Evolutionary conservation across 164 flowering plant species (phyloP).

Genomic region (Piper longum): DNA sequence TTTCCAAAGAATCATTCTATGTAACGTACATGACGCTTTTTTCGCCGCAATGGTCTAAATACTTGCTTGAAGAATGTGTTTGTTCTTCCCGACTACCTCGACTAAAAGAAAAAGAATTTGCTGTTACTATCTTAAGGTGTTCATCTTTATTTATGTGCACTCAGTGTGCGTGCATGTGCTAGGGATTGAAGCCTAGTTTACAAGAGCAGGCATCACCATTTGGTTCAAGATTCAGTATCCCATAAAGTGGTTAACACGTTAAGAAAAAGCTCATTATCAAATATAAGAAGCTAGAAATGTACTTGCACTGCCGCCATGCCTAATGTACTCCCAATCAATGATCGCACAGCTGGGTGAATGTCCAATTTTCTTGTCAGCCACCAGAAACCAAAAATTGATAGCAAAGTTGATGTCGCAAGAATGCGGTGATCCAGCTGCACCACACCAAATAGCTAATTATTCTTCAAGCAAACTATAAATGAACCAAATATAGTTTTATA

Average conservation of each 20-base stretch:
- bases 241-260: not conserved
- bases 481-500: not conserved
- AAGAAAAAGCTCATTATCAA: not conserved
- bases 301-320: conserved; percentile 96
- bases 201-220: not conserved
- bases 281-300: conserved; percentile 1
- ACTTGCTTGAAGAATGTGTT: too few species aligned
- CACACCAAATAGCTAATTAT: not conserved
- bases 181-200: not conserved
- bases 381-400: conserved; percentile 13
- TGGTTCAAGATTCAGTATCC: not conserved
- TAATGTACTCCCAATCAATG: conserved; percentile 57
- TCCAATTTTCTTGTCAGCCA: conserved; percentile 63
- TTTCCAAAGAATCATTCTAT: not conserved
- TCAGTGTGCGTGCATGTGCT: not conserved
- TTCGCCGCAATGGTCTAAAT: too few species aligned
- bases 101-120: not conserved
- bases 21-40: too few species aligned
- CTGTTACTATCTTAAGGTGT: too few species aligned
- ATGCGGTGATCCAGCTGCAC: conserved; percentile 86
- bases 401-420: conserved; percentile 11
- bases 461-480: not conserved
- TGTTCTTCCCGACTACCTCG: too few species aligned
- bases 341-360: conserved; percentile 71
- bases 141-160: too few species aligned